Conservation (phyloP, 2,329 filamentous ascomycete genomes). For the Hymenotorrendiella dingleyae region DNA sequence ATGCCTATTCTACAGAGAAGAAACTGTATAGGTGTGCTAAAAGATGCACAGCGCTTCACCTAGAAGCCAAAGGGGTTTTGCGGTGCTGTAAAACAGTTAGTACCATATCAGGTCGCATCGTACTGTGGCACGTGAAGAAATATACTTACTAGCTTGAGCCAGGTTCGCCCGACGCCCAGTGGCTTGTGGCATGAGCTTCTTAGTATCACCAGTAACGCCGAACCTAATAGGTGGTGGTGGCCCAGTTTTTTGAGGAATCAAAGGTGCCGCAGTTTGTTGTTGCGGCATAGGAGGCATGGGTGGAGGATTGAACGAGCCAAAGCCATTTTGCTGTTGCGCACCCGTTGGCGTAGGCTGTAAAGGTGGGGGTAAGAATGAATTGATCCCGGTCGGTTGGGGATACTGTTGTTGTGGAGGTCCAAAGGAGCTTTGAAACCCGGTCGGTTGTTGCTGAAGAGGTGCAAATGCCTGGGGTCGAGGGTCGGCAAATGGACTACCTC, state of each 20-base stretch:
- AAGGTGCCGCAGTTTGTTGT: slow-evolving; percentile 51
- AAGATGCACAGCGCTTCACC: slow-evolving; percentile 20
- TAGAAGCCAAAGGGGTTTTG: slow-evolving; percentile 68
- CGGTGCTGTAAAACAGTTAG: slow-evolving; percentile 43
- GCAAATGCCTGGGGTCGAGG: slow-evolving; percentile 47
- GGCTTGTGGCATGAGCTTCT: slow-evolving; percentile 76
- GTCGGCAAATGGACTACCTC: slow-evolving; percentile 48
- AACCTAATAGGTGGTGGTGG: slow-evolving; percentile 86
- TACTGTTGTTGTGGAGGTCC: slow-evolving; percentile 33
- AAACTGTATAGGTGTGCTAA: slow-evolving; percentile 15
- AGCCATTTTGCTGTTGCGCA: slow-evolving; percentile 43
- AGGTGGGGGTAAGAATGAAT: slow-evolving; percentile 52
- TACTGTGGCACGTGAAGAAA: slow-evolving; percentile 2
- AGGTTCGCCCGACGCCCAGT: slow-evolving; percentile 89
- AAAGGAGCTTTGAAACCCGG: slow-evolving; percentile 41
- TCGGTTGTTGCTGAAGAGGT: slow-evolving; percentile 43
- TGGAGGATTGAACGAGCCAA: slow-evolving; percentile 36
- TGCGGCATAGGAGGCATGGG: slow-evolving; percentile 48
- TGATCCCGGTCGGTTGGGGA: slow-evolving; percentile 40
- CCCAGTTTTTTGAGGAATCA: slow-evolving; percentile 74
- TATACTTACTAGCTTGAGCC: slow-evolving; percentile 85
- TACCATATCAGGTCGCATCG: slow-evolving; percentile 5
- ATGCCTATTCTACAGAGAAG: slow-evolving; percentile 28
- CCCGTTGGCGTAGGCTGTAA: slow-evolving; percentile 56
- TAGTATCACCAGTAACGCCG: slow-evolving; percentile 65